Percentiles rank a stretch among this genome's conserved stretches.
Conservation (phyloP, 2,329 filamentous ascomycete genomes). For the Chalaropsis ovoidea region DNA sequence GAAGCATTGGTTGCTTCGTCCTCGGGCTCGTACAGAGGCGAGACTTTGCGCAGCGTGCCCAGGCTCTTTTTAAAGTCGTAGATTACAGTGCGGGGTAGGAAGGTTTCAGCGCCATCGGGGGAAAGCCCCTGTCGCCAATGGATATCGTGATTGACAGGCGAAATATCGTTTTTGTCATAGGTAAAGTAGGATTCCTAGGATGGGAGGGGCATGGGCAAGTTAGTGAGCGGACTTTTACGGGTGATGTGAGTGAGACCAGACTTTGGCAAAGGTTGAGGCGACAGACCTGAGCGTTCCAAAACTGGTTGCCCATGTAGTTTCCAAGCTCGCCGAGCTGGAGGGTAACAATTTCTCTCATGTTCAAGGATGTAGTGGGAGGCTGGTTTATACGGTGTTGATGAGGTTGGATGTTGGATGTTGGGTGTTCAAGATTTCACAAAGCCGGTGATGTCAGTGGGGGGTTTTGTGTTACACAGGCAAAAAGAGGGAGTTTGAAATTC, state of each 20-base stretch:
- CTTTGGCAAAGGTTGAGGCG: background rate
- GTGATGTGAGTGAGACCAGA: background rate
- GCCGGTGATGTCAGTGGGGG: background rate
- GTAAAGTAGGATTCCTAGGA: constrained; percentile 91
- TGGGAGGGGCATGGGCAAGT: background rate
- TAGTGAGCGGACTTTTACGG: background rate
- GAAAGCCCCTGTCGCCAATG: constrained; percentile 80
- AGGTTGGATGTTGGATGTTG: background rate
- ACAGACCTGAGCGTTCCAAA: constrained; percentile 84
- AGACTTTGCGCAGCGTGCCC: constrained; percentile 76
- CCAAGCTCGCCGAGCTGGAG: constrained; percentile 86
- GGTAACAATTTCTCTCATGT: constrained; percentile 63
- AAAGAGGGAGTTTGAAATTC: background rate
- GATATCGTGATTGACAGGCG: constrained; percentile 46
- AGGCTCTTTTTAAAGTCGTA: constrained; percentile 95
- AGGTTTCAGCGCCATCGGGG: constrained; percentile 79
- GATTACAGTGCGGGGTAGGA: constrained; percentile 78
- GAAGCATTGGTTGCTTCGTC: constrained; percentile 18
- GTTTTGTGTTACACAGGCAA: constrained; percentile 4
- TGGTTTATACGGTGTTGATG: background rate
- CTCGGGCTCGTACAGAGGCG: constrained; percentile 59
- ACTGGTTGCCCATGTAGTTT: constrained; percentile 91
- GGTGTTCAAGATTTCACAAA: background rate
- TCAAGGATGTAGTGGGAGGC: too few species aligned
- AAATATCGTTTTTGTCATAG: constrained; percentile 47